Base-by-base conservation (phyloP, 2,329 filamentous ascomycete genomes). In the Fusarium sp. region DNA sequence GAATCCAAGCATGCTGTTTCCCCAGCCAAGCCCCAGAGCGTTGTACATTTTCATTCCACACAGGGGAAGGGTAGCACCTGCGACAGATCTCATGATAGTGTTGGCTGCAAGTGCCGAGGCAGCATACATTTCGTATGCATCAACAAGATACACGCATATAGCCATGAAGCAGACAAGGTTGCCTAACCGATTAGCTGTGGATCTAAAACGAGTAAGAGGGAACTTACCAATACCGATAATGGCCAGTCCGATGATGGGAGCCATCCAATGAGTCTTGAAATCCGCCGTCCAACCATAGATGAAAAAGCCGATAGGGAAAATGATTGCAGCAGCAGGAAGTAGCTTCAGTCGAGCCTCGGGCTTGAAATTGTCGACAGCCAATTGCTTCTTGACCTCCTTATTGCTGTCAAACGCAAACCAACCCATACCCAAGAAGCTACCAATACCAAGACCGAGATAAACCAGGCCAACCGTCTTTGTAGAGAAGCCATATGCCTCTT, bases 11-110 rank as follows among this genome's bases (percentile, higher is more conserved):
- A 84, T 64, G 11, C 79, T 81, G 38, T 84, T 85, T 2, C 65
- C 86, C 85, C 74, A 91, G 74, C 77, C 90, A 72, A 73, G 87
- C 79, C 70, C 83, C 0, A 85, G 73, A 20, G 77, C 78, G 2
- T 78, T 71, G 57, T 80, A 80, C 31, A 73, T 66, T 14, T 33
- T 31, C 20, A 70, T 35, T 1, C 67, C 70, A 5, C 67, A 68
- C 7, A 74, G 64, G 5, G 72, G 72, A 1, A 74, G 22, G 6
- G 68, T 31, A 0, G 70, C 70, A 0, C 72, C 72, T 0, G 57
- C 63, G 0, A 74, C 14, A 0, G 69, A 73, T 12, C 72, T 57
- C 20, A 74, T 60, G 2, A 73, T 58, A 1, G 70, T 73, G 59
- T 73, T 74, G 2, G 70, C 67, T 0, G 72, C 72, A 2, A 74